Percentiles rank a stretch among this genome's conserved stretches.
These are phyloP conservation scores for Pseudogymnoascus sp. DNA, from an alignment of 2,329 filamentous ascomycete species.

Conservation along the genomic window DNA sequence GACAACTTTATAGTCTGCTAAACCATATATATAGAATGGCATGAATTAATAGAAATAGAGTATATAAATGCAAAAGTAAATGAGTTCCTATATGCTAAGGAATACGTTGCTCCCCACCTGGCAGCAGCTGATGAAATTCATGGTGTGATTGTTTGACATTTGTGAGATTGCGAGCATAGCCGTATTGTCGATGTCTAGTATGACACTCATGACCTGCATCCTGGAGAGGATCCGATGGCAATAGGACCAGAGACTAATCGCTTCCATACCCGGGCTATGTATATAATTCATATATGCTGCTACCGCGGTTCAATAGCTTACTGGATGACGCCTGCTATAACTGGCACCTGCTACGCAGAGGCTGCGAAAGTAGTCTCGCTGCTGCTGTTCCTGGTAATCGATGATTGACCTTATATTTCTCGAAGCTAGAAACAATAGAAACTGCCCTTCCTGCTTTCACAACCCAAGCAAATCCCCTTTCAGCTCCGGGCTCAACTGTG, in stretches of 20 bases:
- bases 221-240: too few relatives aligned
- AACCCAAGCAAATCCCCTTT: conserved; percentile 20
- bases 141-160: too few relatives aligned
- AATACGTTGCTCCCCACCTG: too few relatives aligned
- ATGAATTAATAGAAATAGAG: neutral
- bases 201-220: neutral
- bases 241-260: too few relatives aligned
- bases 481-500: conserved; percentile 18
- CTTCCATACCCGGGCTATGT: too few relatives aligned
- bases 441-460: neutral
- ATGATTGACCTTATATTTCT: neutral
- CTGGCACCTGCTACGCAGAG: too few relatives aligned
- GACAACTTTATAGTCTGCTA: neutral
- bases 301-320: too few relatives aligned
- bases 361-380: neutral
- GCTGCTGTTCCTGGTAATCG: neutral
- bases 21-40: neutral
- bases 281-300: too few relatives aligned
- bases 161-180: neutral
- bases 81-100: neutral
- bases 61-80: neutral
- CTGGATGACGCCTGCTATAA: too few relatives aligned
- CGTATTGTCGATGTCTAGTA: neutral
- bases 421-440: neutral
- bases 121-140: too few relatives aligned